A percentile compares a stretch with the other conserved stretches of the same genome.
Conservation (phyloP, 148 eudicot species). For the Talinum fruticosum region DNA sequence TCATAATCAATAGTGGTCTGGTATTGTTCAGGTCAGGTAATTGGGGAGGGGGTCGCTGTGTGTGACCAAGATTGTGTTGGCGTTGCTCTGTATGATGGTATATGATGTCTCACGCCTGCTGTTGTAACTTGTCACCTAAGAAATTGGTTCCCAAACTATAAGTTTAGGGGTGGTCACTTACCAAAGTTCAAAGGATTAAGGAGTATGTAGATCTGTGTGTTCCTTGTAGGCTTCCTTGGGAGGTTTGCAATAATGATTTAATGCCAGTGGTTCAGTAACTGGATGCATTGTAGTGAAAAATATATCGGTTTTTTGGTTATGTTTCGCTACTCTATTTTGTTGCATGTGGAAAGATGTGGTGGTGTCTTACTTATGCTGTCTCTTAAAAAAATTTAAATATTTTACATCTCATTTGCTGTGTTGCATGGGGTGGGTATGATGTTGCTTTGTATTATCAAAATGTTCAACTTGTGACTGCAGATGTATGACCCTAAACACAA, state of each 20-base stretch:
- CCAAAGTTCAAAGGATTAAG: neutral
- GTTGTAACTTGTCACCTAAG: neutral
- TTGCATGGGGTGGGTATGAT: neutral
- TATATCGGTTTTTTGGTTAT: neutral
- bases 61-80: no score
- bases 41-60: no score
- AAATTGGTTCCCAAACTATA: neutral
- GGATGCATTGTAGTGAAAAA: neutral
- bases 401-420: neutral
- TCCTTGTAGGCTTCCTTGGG: neutral
- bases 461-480: neutral
- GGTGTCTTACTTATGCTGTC: neutral
- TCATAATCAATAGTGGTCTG: no score
- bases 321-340: neutral
- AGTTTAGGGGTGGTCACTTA: neutral
- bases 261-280: neutral
- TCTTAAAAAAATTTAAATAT: neutral
- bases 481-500: neutral
- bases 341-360: neutral
- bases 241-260: neutral
- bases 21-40: no score
- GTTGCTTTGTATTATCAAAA: neutral
- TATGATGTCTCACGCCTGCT: neutral
- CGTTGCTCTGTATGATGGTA: neutral
- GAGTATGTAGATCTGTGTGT: neutral